Base-by-base conservation (phyloP, 2,329 filamentous ascomycete genomes). In the Ambrosiella beaveri region DNA sequence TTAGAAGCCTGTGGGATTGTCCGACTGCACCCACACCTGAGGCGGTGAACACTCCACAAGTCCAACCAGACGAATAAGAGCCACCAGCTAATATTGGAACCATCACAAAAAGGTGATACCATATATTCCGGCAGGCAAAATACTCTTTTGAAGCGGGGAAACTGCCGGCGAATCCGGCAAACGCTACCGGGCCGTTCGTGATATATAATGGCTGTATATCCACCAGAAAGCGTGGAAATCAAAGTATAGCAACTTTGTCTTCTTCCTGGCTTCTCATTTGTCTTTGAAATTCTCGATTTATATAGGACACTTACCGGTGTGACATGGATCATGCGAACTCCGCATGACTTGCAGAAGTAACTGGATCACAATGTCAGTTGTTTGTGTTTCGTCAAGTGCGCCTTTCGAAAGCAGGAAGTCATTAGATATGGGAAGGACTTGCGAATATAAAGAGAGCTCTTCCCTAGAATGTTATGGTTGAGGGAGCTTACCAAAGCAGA, bases 311-410 rank as follows among this genome's bases (percentile, higher is more conserved):
- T 63, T 67, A 79, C 79, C 1, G 77, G 75, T 9, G 75, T 79
- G 3, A 74, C 74, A 68, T 86, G 83, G 54, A 86, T 69, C 45
- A 87, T 68, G 2, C 84, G 72, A 2, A 80, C 82, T 9, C 84
- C 84, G 65, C 84, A 87, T 38, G 69, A 71, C 58, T 74, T 80
- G 66, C 82, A 86, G 65, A 85, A 86, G 65, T 84, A 82, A 65
- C 80, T 79, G 60, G 60, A 36, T 45, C 12, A 54, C 17, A 38
- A 35, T 13, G 44, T 8, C 8, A 13, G 44, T 47, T 15, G 19
- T 15, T 17, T 15, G n/a, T n/a, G n/a, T 7, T 41, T 12, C 2
- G 19, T 15, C n/a, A 13, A 47, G 7, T 17, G 19, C n/a, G 6
- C 44, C 11, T n/a, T n/a, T 47, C 5, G n/a, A 47, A 15, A 17